Evolutionary conservation across 2,329 filamentous ascomycete genomes (phyloP).

Genomic region (Neodidymelliopsis sp.): DNA sequence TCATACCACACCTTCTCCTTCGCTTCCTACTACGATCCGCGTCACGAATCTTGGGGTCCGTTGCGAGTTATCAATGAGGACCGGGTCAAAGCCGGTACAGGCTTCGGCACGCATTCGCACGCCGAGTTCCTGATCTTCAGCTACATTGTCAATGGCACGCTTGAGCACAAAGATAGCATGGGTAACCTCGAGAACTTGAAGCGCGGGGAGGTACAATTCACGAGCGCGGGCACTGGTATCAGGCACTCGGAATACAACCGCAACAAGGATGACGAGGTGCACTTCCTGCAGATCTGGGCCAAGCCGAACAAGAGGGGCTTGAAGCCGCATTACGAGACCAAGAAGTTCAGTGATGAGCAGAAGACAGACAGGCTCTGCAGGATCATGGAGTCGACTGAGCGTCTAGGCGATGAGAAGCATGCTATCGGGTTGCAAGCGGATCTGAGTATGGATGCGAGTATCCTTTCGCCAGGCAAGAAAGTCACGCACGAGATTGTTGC

Average conservation of each 20-base stretch:
- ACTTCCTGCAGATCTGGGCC: slow-evolving; percentile 91
- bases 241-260: slow-evolving; percentile 86
- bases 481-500: slow-evolving; percentile 79
- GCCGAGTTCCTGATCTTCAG: slow-evolving; percentile 89
- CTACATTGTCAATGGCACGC: slow-evolving; percentile 84
- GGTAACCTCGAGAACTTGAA: slow-evolving; percentile 73
- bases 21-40: slow-evolving; percentile 72
- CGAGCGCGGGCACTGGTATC: slow-evolving; percentile 81
- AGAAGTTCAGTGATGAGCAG: slow-evolving; percentile 73
- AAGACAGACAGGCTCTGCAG: slow-evolving; percentile 76
- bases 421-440: slow-evolving; percentile 84
- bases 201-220: slow-evolving; percentile 87
- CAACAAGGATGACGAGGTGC: slow-evolving; percentile 72
- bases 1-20: slow-evolving; percentile 89
- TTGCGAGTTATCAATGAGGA: slow-evolving; percentile 90
- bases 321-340: slow-evolving; percentile 78
- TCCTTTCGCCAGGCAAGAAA: slow-evolving; percentile 69
- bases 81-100: slow-evolving; percentile 74
- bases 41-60: slow-evolving; percentile 73
- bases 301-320: slow-evolving; percentile 78
- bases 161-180: slow-evolving; percentile 89
- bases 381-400: slow-evolving; percentile 77
- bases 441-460: slow-evolving; percentile 80
- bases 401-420: slow-evolving; percentile 69
- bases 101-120: slow-evolving; percentile 86